phyloP scores from a whole-genome alignment of 805 yeast genomes.

The Tetrapisispora nanseiensis region DNA sequence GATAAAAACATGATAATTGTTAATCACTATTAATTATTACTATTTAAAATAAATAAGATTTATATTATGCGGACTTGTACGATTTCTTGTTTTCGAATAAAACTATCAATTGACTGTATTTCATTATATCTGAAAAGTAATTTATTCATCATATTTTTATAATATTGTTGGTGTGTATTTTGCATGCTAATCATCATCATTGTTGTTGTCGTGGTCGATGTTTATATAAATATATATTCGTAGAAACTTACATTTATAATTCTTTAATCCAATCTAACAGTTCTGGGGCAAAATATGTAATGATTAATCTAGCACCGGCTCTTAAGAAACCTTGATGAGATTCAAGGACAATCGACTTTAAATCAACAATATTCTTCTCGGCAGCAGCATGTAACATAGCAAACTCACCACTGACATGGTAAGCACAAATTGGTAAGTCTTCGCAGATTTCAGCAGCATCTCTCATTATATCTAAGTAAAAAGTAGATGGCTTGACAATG shows the following conservation, averaged over 20 bases:
- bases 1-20: no score
- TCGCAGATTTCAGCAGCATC: slow-evolving; percentile 77
- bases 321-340: slow-evolving; percentile 83
- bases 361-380: slow-evolving; percentile 83
- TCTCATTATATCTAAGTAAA: slow-evolving; percentile 81
- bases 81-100: no score
- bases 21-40: no score
- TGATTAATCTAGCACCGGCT: slow-evolving; percentile 90
- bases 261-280: slow-evolving; percentile 68
- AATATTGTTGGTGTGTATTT: no score
- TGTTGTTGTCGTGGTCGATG: no score
- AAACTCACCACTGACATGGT: slow-evolving; percentile 94
- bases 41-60: no score
- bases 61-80: no score
- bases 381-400: slow-evolving; percentile 99
- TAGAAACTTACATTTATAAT: neutral
- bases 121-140: no score
- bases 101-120: neutral
- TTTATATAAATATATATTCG: neutral
- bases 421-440: slow-evolving; percentile 86
- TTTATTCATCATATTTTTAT: no score
- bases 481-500: slow-evolving; percentile 92
- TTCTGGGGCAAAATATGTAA: slow-evolving; percentile 91
- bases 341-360: slow-evolving; percentile 71
- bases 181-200: neutral